phyloP scores from a whole-genome alignment of 208 protist species.

The Acanthamoeba castellanii region DNA sequence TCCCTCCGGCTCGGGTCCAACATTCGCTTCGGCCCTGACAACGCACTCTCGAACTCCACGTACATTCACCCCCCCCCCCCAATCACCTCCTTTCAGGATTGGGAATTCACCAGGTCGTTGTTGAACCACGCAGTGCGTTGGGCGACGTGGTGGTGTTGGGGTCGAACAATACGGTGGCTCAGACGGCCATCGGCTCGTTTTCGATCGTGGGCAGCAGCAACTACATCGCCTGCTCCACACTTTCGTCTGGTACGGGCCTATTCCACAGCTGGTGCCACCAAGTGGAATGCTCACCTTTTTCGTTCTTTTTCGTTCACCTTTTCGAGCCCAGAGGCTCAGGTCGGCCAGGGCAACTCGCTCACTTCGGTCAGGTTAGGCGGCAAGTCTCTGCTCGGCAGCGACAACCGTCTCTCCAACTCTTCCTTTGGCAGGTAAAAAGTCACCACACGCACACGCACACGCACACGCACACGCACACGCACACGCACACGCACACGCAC shows the following conservation, averaged over 20 bases:
- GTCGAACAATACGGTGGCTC: neutral
- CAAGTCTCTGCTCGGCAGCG: neutral
- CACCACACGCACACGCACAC: neutral
- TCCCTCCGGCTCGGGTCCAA: neutral
- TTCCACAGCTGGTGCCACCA: too few relatives aligned
- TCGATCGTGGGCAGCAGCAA: neutral
- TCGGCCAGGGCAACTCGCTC: neutral
- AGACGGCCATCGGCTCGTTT: neutral
- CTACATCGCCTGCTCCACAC: neutral
- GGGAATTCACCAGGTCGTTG: neutral
- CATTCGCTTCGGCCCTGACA: neutral
- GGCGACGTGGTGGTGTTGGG: constrained; percentile 36
- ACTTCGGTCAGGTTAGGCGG: neutral
- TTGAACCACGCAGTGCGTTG: neutral
- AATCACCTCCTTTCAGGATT: neutral
- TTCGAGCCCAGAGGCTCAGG: neutral
- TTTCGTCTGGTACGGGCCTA: neutral
- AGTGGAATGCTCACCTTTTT: too few relatives aligned
- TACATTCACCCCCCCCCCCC: neutral
- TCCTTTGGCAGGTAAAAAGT: constrained; percentile 29
- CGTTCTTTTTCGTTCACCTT: neutral
- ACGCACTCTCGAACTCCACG: neutral
- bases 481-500: too few relatives aligned
- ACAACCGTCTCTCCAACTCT: neutral
- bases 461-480: neutral